phyloP scores from a whole-genome alignment of 2,329 filamentous ascomycete genomes.

The Diaporthe citrichinensis region DNA sequence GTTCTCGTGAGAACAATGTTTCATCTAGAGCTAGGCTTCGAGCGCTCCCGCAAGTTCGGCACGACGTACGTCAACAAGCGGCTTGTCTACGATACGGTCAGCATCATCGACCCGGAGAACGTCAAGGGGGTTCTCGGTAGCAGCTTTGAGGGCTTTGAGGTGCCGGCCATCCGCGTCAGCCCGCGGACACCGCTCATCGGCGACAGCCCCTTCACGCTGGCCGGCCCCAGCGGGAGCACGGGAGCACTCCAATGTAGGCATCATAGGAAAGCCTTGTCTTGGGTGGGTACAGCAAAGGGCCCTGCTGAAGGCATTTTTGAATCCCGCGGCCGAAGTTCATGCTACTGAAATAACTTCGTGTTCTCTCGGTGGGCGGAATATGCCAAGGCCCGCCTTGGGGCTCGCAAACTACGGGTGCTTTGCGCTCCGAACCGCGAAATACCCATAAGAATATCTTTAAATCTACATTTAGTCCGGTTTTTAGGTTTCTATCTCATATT shows the following conservation, averaged over 20 bases:
- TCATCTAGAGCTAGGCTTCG: no score
- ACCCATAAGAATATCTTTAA: no score
- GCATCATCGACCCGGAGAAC: no score
- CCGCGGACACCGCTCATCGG: background rate
- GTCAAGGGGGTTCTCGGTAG: no score
- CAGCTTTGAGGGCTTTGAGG: no score
- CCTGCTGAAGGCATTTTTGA: background rate
- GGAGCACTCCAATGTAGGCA: background rate
- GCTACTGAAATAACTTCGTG: background rate
- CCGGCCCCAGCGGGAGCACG: background rate
- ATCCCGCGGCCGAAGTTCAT: background rate
- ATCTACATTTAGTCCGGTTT: background rate
- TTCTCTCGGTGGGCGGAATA: background rate
- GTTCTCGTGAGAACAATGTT: no score
- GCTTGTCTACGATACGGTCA: no score
- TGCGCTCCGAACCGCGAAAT: no score
- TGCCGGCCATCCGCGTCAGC: no score
- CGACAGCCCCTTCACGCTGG: background rate
- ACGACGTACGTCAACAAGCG: no score
- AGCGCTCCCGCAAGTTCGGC: no score
- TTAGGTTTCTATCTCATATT: background rate
- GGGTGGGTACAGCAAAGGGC: background rate
- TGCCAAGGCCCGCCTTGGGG: background rate
- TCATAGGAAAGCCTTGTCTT: background rate
- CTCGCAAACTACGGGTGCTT: background rate